A percentile compares a stretch with the other conserved stretches of the same genome.
phyloP scores from a whole-genome alignment of 345 rosid genomes.

The Lepidium aucheri region DNA sequence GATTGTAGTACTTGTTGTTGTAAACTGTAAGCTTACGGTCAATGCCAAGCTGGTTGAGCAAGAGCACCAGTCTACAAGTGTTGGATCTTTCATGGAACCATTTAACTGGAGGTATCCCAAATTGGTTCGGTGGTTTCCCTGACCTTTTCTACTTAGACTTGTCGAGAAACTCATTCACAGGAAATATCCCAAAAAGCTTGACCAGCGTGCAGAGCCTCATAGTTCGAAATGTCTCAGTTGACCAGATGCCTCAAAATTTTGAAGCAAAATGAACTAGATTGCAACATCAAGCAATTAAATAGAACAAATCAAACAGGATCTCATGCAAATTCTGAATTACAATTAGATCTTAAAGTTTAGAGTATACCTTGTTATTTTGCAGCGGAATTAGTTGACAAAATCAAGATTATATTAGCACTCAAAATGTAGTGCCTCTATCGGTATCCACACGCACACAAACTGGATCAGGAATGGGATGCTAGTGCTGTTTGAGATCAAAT shows the following conservation, averaged over 20 bases:
- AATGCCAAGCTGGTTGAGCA: conserved; percentile 49
- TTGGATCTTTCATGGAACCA: conserved; percentile 66
- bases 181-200: neutral
- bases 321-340: too few relatives aligned
- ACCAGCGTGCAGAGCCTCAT: conserved; percentile 36
- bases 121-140: conserved; percentile 32
- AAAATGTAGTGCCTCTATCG: too few relatives aligned
- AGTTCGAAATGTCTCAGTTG: conserved; percentile 23
- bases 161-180: neutral
- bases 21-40: conserved; percentile 39
- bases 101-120: conserved; percentile 38
- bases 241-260: conserved; percentile 33
- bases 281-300: too few relatives aligned
- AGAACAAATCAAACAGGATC: too few relatives aligned
- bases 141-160: conserved; percentile 21
- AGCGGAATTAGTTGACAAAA: too few relatives aligned
- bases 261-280: too few relatives aligned
- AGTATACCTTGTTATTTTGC: too few relatives aligned
- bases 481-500: too few relatives aligned
- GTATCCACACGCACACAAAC: too few relatives aligned
- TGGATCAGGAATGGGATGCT: too few relatives aligned
- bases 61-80: conserved; percentile 37
- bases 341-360: too few relatives aligned
- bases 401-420: too few relatives aligned
- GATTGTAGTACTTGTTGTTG: conserved; percentile 40